Evolutionary conservation across 2,329 filamentous ascomycete genomes (phyloP).

Genomic region (Atkinsonella hypoxylon): DNA sequence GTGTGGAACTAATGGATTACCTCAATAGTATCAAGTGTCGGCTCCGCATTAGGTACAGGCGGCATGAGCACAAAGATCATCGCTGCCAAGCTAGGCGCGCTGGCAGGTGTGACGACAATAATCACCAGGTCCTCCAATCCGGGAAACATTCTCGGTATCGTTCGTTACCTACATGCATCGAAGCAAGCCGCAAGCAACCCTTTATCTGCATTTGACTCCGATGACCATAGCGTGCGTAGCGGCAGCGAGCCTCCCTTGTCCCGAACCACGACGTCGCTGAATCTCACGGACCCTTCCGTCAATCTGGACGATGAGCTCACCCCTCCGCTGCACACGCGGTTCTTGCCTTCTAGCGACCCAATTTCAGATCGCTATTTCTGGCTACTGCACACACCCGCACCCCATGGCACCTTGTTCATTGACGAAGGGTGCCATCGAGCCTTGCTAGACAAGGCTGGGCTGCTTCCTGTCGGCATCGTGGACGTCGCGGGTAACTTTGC

Average conservation of each 20-base stretch:
- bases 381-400: slow-evolving; percentile 83
- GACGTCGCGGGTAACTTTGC: slow-evolving; percentile 81
- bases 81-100: slow-evolving; percentile 81
- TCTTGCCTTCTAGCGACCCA: slow-evolving; percentile 71
- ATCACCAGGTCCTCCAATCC: slow-evolving; percentile 92
- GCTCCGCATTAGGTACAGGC: slow-evolving; percentile 80
- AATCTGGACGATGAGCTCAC: slow-evolving; percentile 15
- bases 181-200: slow-evolving; percentile 3
- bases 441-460: slow-evolving; percentile 68
- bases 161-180: slow-evolving; percentile 57
- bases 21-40: slow-evolving; percentile 64
- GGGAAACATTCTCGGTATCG: slow-evolving; percentile 80
- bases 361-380: slow-evolving; percentile 94
- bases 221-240: slow-evolving; percentile 12
- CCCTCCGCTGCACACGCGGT: slow-evolving; percentile 71
- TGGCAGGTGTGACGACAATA: slow-evolving; percentile 87
- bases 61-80: slow-evolving; percentile 98
- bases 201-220: slow-evolving; percentile 5
- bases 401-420: slow-evolving; percentile 86
- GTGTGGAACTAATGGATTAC: slow-evolving; percentile 9
- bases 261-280: slow-evolving; percentile 30
- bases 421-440: slow-evolving; percentile 80
- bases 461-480: slow-evolving; percentile 83
- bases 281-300: slow-evolving; percentile 18
- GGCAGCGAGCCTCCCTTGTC: slow-evolving; percentile 17